Evolutionary conservation across 768 basidiomycete genomes (phyloP).

Genomic region (Lepiota venenata): DNA sequence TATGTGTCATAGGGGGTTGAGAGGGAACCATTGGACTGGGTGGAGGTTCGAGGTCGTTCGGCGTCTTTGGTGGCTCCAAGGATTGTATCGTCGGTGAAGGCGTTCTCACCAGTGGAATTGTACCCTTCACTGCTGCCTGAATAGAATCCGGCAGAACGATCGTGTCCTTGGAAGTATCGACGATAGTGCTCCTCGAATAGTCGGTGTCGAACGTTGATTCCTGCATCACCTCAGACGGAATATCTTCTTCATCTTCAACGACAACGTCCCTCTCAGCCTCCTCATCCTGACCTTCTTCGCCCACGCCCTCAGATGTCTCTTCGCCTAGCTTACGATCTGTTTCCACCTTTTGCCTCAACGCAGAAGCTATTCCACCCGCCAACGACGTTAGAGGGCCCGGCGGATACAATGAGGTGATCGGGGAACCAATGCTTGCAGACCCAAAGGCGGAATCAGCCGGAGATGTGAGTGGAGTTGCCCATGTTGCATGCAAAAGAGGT

Average conservation of each 20-base stretch:
- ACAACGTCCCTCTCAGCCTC: constrained; percentile 30
- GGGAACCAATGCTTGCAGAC: constrained; percentile 15
- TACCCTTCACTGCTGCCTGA: constrained; percentile 11
- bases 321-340: constrained; percentile 14
- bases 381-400: constrained; percentile 2
- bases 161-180: constrained; percentile 13
- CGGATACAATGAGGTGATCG: constrained; percentile 16
- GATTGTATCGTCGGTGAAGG: constrained; percentile 16
- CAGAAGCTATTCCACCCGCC: constrained; percentile 31
- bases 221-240: constrained; percentile 22
- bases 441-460: constrained; percentile 16
- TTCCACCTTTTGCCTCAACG: constrained; percentile 34
- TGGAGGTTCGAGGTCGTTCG: constrained; percentile 6
- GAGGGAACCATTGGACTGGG: constrained; percentile 16
- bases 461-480: constrained; percentile 32
- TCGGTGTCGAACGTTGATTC: constrained; percentile 6
- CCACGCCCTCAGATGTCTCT: neutral
- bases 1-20: constrained; percentile 13
- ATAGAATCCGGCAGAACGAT: constrained; percentile 24
- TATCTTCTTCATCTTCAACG: constrained; percentile 44
- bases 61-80: neutral
- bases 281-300: constrained; percentile 7
- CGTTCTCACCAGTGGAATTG: constrained; percentile 16
- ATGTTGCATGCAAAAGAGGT: constrained; percentile 37
- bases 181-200: constrained; percentile 2